Evolutionary conservation across 192 early-diverging fungal species (phyloP).

Genomic region (Funneliformis mosseae): DNA sequence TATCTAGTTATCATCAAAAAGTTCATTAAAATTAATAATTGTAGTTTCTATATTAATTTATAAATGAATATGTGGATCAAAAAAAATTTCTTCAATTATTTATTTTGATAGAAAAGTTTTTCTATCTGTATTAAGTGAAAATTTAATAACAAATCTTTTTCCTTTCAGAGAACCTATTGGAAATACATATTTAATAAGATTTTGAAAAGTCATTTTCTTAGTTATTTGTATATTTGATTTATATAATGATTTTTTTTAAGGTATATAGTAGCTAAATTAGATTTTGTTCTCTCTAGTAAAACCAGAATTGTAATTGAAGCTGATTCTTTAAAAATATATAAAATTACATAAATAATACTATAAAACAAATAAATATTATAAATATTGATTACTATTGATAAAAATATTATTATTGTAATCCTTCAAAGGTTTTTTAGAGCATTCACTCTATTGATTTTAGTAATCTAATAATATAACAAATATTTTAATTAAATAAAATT

Average conservation of each 20-base stretch:
- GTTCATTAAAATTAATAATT: no score
- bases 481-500: no score
- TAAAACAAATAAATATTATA: no score
- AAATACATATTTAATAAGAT: conserved; percentile 19
- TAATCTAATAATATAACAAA: no score
- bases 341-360: no score
- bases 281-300: conserved; percentile 38
- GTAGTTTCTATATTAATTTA: conserved; percentile 16
- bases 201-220: conserved; percentile 9
- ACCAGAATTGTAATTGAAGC: no score
- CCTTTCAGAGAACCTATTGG: neutral
- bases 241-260: conserved; percentile 8
- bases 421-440: no score
- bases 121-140: neutral
- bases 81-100: neutral
- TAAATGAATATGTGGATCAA: neutral
- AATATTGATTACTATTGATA: no score
- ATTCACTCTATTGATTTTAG: no score
- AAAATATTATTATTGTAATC: no score
- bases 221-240: conserved; percentile 4
- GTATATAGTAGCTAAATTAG: neutral
- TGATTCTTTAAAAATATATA: no score
- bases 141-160: conserved; percentile 13
- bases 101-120: conserved; percentile 6
- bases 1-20: no score